Evolutionary conservation across 345 rosid genomes (phyloP), one percentile per base, ranked within the genome.

Genomic region (Brassica juncea): DNA sequence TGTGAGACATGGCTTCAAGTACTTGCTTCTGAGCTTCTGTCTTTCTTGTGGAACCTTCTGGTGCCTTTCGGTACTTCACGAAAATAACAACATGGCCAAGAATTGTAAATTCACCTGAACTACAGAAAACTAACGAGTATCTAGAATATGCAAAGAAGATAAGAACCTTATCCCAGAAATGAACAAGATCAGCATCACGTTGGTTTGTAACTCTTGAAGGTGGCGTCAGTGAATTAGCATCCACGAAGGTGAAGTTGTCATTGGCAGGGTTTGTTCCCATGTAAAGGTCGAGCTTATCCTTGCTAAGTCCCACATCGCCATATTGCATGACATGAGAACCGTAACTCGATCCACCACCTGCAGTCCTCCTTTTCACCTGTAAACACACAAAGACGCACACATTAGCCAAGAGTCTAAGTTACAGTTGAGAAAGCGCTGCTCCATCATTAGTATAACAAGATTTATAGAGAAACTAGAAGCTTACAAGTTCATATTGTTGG

Each of bases 311-410:
- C 11, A 86, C 54, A 81, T 96, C 98, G 55, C 99, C 98, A 73
- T 87, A 96, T 73, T 89, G 94, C 98, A 93, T 96, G 83, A 93
- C 99, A 77, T 93, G 99, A 76, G 99, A 96, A 39, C 99, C 97
- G 65, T 82, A 91, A 8, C 68, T 70, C 71, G 72, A 77, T 74
- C 84, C 85, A 15, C 42, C 88, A 75, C 77, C 81, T 5, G 82
- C 69, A 39, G 98, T 95, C 87, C 93, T 90, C 79, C 4, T 83
- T 80, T 90, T 95, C 76, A 95, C 98, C 99, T 95, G 87, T 19
- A 19, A 71, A 77, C 76, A 82, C 66, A 77, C 60, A 49, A 39
- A 71, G 66, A 60, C 64, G 2, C 60, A 65, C 73, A 44, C 16
- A 11, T n/a, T 71, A 57, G 72, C 68, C 60, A 34, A 35, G 10